These are phyloP conservation scores for Chytriomyces sp. DNA, from an alignment of 192 early-diverging fungal species.

Conservation along the genomic window DNA sequence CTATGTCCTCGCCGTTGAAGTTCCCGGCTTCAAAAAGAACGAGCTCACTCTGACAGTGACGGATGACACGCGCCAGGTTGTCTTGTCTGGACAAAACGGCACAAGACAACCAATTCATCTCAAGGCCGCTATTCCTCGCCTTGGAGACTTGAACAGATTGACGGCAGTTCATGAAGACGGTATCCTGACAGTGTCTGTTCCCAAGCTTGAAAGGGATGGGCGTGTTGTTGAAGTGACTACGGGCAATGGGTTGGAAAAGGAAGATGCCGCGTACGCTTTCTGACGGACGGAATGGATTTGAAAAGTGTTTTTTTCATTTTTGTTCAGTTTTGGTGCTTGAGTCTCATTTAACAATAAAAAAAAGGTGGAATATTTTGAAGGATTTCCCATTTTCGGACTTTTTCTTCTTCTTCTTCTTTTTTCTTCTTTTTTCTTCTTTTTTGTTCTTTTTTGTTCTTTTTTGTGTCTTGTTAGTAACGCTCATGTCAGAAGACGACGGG, in stretches of 20 bases:
- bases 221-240: conserved; percentile 6
- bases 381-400: too few species aligned
- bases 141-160: conserved; percentile 10
- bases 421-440: too few species aligned
- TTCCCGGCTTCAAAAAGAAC: conserved; percentile 14
- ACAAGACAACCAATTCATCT: conserved; percentile 1
- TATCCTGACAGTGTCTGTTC: conserved; percentile 8
- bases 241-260: neutral
- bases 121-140: conserved; percentile 1
- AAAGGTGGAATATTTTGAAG: too few species aligned
- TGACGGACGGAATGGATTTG: too few species aligned
- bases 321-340: too few species aligned
- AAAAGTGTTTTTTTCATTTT: too few species aligned
- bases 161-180: conserved; percentile 9
- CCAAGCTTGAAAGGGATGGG: conserved; percentile 19
- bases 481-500: neutral
- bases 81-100: neutral
- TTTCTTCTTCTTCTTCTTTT: too few species aligned
- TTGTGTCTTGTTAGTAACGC: neutral
- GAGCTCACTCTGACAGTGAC: conserved; percentile 4
- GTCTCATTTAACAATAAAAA: too few species aligned
- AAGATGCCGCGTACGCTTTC: too few species aligned
- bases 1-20: conserved; percentile 9
- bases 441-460: too few species aligned
- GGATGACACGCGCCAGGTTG: conserved; percentile 16